phyloP scores from a whole-genome alignment of 257 asterid genomes.

The Gentiana straminea region DNA sequence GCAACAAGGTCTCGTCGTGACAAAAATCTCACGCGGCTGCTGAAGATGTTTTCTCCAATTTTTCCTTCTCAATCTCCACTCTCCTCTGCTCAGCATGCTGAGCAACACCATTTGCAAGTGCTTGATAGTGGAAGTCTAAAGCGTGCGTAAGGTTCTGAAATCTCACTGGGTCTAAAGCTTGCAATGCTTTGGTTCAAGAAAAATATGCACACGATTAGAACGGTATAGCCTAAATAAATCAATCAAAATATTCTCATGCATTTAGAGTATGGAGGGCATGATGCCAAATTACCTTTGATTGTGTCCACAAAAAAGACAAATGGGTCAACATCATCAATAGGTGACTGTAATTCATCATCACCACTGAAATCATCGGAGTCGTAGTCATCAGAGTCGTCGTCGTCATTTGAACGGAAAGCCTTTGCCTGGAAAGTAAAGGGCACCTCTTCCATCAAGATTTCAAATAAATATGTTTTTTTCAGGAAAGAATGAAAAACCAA shows the following conservation, averaged over 20 bases:
- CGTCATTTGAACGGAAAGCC: constrained; percentile 62
- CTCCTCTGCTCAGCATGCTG: constrained; percentile 87
- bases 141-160: constrained; percentile 80
- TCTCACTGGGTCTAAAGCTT: constrained; percentile 72
- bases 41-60: constrained; percentile 49
- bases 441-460: neutral
- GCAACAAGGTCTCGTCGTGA: constrained; percentile 6
- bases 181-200: constrained; percentile 49
- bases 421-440: constrained; percentile 46
- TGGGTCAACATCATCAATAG: constrained; percentile 93
- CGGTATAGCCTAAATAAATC: no score
- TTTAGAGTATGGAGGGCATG: neutral
- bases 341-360: constrained; percentile 95
- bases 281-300: constrained; percentile 41
- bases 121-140: constrained; percentile 77
- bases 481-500: no score
- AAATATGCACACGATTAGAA: neutral
- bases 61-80: constrained; percentile 74
- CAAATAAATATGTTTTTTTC: neutral
- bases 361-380: constrained; percentile 87
- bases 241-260: neutral
- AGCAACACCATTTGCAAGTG: constrained; percentile 86
- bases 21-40: constrained; percentile 32
- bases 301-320: constrained; percentile 86
- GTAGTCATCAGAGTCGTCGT: constrained; percentile 60